phyloP scores from a whole-genome alignment of 2,329 filamentous ascomycete species.

The Diplodia corticola region DNA sequence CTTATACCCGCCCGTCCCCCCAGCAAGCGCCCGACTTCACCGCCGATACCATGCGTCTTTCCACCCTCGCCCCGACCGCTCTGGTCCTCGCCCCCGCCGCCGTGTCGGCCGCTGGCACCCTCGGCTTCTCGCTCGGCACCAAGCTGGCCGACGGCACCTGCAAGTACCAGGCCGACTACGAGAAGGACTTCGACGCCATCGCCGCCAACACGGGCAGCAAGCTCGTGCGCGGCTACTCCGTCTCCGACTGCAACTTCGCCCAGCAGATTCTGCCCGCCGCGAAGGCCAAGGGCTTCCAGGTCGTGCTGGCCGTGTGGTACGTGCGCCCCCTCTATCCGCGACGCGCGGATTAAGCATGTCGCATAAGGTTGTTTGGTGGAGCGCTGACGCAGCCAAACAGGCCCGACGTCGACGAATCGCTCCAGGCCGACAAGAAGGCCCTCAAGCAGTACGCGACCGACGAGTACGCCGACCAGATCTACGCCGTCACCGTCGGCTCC shows the following conservation, averaged over 20 bases:
- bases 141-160: conserved; percentile 61
- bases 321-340: conserved; percentile 27
- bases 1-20: conserved; percentile 9
- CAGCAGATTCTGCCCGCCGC: conserved; percentile 65
- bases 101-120: conserved; percentile 54
- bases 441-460: conserved; percentile 50
- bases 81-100: conserved; percentile 47
- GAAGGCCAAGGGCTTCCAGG: conserved; percentile 63
- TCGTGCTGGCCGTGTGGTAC: conserved; percentile 70
- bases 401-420: conserved; percentile 64
- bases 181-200: conserved; percentile 64
- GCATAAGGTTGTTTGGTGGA: conserved; percentile 1
- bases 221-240: conserved; percentile 67
- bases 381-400: conserved; percentile 35
- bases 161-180: conserved; percentile 64
- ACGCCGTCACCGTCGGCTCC: conserved; percentile 69
- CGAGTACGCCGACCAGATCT: conserved; percentile 59
- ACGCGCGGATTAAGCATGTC: conserved; percentile 3
- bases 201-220: conserved; percentile 51
- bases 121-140: conserved; percentile 68
- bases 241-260: conserved; percentile 65
- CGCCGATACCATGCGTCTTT: conserved; percentile 37
- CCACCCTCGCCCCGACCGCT: conserved; percentile 33
- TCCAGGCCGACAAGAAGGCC: conserved; percentile 60
- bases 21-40: not conserved